Evolutionary conservation across 371 early-diverging fungal species (phyloP).

Genomic region (Capniomyces stellatus): DNA sequence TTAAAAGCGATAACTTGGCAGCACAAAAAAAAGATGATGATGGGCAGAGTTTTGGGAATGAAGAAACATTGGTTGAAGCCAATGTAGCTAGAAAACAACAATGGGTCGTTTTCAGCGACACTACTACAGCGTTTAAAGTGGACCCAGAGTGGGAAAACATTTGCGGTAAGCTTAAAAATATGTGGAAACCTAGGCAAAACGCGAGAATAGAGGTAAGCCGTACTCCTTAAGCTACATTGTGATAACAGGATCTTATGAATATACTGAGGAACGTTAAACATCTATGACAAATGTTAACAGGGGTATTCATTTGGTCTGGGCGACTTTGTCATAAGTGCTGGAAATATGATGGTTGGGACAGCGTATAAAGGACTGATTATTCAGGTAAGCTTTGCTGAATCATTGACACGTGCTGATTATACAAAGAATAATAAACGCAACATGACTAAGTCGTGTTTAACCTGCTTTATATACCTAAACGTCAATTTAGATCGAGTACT

Average conservation of each 20-base stretch:
- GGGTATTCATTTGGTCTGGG: background rate
- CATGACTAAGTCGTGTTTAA: background rate
- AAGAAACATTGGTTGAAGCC: too few species aligned
- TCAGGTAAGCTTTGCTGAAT: background rate
- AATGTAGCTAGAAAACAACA: too few species aligned
- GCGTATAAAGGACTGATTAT: slow-evolving; percentile 1
- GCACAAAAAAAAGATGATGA: too few species aligned
- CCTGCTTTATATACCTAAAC: too few species aligned
- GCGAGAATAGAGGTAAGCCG: background rate
- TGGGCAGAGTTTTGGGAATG: too few species aligned
- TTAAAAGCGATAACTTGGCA: too few species aligned
- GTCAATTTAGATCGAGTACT: too few species aligned
- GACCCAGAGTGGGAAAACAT: background rate
- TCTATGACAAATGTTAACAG: too few species aligned
- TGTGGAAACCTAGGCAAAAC: background rate
- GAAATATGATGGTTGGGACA: slow-evolving; percentile 1
- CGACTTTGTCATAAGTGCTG: background rate
- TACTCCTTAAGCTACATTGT: too few species aligned
- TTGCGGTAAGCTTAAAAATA: background rate
- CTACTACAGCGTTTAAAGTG: background rate
- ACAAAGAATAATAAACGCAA: background rate
- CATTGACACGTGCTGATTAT: background rate
- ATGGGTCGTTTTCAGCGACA: background rate
- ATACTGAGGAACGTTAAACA: too few species aligned
- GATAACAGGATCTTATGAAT: too few species aligned